phyloP scores from a whole-genome alignment of 495 filamentous ascomycete genomes.

The Podospora anserina region DNA sequence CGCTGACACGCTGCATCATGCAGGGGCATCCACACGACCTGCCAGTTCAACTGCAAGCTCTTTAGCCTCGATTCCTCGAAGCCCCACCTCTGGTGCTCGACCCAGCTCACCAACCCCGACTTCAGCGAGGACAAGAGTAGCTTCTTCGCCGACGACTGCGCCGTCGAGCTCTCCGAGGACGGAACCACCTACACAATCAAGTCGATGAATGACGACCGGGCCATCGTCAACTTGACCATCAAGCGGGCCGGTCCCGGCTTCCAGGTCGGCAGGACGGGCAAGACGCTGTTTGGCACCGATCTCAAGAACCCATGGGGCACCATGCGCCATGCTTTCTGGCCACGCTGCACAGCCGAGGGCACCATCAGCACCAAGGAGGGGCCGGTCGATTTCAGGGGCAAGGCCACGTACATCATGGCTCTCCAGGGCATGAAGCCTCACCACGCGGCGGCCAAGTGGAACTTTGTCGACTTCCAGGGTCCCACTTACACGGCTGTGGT shows the following conservation, averaged over 20 bases:
- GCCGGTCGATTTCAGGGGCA: conserved; percentile 77
- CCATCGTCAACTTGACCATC: conserved; percentile 79
- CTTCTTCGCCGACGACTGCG: conserved; percentile 81
- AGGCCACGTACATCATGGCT: conserved; percentile 72
- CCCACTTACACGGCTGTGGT: conserved; percentile 80
- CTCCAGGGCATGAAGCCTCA: conserved; percentile 99
- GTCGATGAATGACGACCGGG: conserved; percentile 70
- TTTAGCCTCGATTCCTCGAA: conserved; percentile 67
- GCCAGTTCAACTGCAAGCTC: conserved; percentile 88
- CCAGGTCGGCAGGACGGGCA: conserved; percentile 81
- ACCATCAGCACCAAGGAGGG: conserved; percentile 79
- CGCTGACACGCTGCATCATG: conserved; percentile 31
- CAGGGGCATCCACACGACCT: conserved; percentile 85
- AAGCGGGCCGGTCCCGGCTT: conserved; percentile 76
- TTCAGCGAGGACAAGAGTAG: conserved; percentile 79
- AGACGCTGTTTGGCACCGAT: conserved; percentile 80
- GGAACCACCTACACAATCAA: conserved; percentile 79
- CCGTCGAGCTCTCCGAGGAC: conserved; percentile 79
- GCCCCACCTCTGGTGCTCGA: conserved; percentile 76
- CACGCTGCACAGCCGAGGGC: conserved; percentile 75
- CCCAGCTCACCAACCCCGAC: conserved; percentile 66
- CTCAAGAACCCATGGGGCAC: conserved; percentile 80
- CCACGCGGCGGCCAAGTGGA: conserved; percentile 91
- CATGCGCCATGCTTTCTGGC: conserved; percentile 93
- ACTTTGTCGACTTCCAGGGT: conserved; percentile 87